phyloP scores from a whole-genome alignment of 345 rosid species.

The Mangifera indica region DNA sequence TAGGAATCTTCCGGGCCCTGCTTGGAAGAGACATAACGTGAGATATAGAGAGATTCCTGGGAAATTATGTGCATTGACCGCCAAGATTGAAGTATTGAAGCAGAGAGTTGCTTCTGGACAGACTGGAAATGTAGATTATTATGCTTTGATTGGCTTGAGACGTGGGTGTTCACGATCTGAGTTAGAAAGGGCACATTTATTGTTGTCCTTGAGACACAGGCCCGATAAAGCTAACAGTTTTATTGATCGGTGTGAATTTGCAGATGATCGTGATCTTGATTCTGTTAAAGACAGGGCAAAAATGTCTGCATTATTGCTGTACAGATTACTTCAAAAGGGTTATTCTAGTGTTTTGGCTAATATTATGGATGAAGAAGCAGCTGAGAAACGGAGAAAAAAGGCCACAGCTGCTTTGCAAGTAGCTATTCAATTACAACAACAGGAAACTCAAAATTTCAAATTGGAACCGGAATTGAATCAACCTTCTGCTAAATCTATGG shows the following conservation, averaged over 20 bases:
- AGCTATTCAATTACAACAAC: conserved; percentile 45
- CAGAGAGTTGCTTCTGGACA: conserved; percentile 75
- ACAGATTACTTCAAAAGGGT: conserved; percentile 82
- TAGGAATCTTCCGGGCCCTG: conserved; percentile 91
- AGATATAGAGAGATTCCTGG: conserved; percentile 88
- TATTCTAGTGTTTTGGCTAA: conserved; percentile 55
- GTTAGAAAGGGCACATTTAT: conserved; percentile 78
- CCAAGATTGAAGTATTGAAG: conserved; percentile 63
- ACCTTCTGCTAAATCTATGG: conserved; percentile 10
- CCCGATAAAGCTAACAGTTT: conserved; percentile 76
- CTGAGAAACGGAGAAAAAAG: conserved; percentile 59
- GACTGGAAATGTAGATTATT: conserved; percentile 76
- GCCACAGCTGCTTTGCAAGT: conserved; percentile 41
- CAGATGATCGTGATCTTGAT: conserved; percentile 64
- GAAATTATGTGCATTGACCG: conserved; percentile 60
- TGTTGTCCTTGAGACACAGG: conserved; percentile 71
- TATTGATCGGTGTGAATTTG: conserved; percentile 74
- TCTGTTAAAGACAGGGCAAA: conserved; percentile 69
- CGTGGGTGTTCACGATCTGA: conserved; percentile 91
- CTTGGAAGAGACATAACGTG: conserved; percentile 85
- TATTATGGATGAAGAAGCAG: conserved; percentile 65
- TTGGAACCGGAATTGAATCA: conserved; percentile 29
- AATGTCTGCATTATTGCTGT: conserved; percentile 80
- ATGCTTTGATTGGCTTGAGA: conserved; percentile 74
- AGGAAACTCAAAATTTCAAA: conserved; percentile 25